Evolutionary conservation across 2,329 filamentous ascomycete species (phyloP), one percentile per base, ranked within the genome.

Genomic region (Bisporella sp.): DNA sequence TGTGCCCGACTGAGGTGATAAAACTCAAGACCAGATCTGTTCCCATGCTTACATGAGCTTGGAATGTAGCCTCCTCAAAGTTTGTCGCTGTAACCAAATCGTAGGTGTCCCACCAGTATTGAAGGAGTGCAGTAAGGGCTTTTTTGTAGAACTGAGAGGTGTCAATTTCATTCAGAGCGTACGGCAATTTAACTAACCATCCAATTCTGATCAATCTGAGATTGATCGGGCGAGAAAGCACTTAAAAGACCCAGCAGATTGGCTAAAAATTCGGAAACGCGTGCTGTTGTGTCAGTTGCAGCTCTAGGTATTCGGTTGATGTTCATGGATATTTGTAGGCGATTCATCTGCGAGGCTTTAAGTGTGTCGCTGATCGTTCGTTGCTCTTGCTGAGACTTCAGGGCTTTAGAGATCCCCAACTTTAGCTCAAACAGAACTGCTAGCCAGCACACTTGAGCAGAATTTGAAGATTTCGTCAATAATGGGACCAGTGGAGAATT

Each of bases 11-110:
- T 4, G 42, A 31, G 44, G 48, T 29, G 28, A 43, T 5, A 12
- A 48, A 8, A 12, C 40, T 21, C 28, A 41, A 32, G 5, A 62
- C 29, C 2, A 62, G 33, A 45, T 64, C 56, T 2, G 52, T 50
- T 21, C 64, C 62, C 31, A 77, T 67, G 0, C 71, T 68, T 11
- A 85, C 66, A 60, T 84, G 81, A 31, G 81, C 81, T 61, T 82
- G 81, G 64, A 85, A 85, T 33, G 69, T 72, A 12, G 79, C 80
- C 57, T 85, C 82, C 50, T 84, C 78, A 56, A 85, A 85, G 0
- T 64, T 59, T 4, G 61, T 28, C 0, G 64, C 64, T 9, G 70
- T 73, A 1, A 76, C 69, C 32, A 81, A 69, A 1, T 61, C 57
- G 50, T 78, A 71, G 0, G 78, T 84, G 21, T 75, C 71, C 63